Conservation (phyloP, 1,284 basidiomycete species). For the Ustilago shanxiensis region DNA sequence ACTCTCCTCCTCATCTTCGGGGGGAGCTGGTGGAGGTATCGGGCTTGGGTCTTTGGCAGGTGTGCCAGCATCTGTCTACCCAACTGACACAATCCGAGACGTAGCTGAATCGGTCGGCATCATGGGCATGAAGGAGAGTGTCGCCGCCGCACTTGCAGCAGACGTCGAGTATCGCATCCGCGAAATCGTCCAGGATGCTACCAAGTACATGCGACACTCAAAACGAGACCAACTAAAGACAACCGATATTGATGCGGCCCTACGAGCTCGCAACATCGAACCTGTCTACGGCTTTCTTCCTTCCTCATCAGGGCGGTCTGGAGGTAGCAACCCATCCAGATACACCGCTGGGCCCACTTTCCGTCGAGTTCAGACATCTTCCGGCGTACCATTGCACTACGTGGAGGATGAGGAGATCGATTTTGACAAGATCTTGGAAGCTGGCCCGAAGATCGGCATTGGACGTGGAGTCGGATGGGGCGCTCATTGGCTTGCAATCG, state of each 20-base stretch:
- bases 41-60: constrained; percentile 42
- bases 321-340: constrained; percentile 19
- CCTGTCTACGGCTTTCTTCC: constrained; percentile 66
- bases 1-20: constrained; percentile 32
- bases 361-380: constrained; percentile 69
- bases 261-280: constrained; percentile 94
- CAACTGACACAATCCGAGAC: constrained; percentile 73
- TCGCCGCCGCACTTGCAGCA: constrained; percentile 87
- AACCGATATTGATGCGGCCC: constrained; percentile 90
- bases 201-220: constrained; percentile 95
- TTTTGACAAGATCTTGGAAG: constrained; percentile 76
- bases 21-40: constrained; percentile 34
- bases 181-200: constrained; percentile 93
- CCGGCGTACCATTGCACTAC: constrained; percentile 78
- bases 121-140: constrained; percentile 81
- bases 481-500: constrained; percentile 93
- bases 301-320: constrained; percentile 46
- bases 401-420: constrained; percentile 98
- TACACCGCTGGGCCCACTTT: constrained; percentile 63
- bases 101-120: constrained; percentile 90
- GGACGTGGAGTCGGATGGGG: constrained; percentile 68
- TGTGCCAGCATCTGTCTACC: constrained; percentile 61
- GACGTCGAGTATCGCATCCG: constrained; percentile 98
- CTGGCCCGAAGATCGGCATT: constrained; percentile 59
- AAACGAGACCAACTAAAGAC: constrained; percentile 87